These are phyloP conservation scores for Raphanus raphanistrum DNA, from an alignment of 345 rosid genomes.

Conservation along the genomic window DNA sequence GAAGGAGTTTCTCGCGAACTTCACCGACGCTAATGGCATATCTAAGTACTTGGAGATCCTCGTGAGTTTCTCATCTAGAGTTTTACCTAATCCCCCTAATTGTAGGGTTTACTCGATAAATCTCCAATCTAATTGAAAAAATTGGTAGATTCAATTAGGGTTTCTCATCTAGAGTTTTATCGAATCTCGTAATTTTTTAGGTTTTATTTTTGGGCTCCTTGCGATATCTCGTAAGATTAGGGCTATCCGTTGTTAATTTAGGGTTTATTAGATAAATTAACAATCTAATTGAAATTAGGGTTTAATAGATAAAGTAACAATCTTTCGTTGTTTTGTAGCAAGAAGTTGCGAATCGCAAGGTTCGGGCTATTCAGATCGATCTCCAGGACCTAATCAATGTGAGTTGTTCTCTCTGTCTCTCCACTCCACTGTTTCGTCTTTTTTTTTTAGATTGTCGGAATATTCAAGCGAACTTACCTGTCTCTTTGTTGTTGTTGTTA, in stretches of 20 bases:
- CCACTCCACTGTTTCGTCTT: not conserved
- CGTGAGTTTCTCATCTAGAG: slow-evolving; percentile 50
- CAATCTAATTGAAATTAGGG: not conserved
- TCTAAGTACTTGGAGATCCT: slow-evolving; percentile 81
- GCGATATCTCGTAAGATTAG: no score
- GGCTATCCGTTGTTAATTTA: no score
- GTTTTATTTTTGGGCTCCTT: no score
- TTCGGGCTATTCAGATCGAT: slow-evolving; percentile 76
- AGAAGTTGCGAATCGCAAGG: slow-evolving; percentile 82
- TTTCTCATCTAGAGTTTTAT: not conserved
- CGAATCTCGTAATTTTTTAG: not conserved
- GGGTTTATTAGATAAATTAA: not conserved
- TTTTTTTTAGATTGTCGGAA: slow-evolving; percentile 3
- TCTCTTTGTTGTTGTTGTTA: not conserved
- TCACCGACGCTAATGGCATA: slow-evolving; percentile 65
- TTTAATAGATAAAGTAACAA: not conserved
- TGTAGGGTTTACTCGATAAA: slow-evolving; percentile 14
- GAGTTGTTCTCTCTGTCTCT: slow-evolving; percentile 20
- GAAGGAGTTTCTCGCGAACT: slow-evolving; percentile 75
- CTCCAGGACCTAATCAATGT: slow-evolving; percentile 81
- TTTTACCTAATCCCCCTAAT: slow-evolving; percentile 10
- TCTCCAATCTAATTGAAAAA: not conserved
- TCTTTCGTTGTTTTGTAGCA: slow-evolving; percentile 45
- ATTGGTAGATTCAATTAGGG: not conserved
- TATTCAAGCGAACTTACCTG: not conserved